Evolutionary conservation across 2,329 filamentous ascomycete genomes (phyloP).

Genomic region (Colletotrichum sublineola): DNA sequence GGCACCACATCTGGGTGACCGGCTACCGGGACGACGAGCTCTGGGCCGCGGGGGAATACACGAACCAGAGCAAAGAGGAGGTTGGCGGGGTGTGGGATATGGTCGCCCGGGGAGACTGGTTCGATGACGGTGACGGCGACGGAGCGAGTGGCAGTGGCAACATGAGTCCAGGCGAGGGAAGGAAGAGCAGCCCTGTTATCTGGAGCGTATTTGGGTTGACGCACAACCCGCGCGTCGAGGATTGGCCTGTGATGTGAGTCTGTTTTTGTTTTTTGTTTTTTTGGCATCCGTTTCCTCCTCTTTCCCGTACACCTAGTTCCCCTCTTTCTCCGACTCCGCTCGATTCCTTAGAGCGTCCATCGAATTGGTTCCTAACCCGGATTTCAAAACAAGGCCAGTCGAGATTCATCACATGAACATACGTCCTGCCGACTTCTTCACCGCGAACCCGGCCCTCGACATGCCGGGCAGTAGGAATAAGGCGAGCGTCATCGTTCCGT

Average conservation of each 20-base stretch:
- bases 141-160: conserved; percentile 10
- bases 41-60: conserved; percentile 65
- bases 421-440: conserved; percentile 62
- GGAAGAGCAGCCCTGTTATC: conserved; percentile 53
- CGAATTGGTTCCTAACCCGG: neutral
- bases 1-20: conserved; percentile 64
- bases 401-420: conserved; percentile 63
- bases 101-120: conserved; percentile 62
- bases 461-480: conserved; percentile 56
- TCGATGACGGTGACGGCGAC: conserved; percentile 48
- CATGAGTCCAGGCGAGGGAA: conserved; percentile 12
- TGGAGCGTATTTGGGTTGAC: conserved; percentile 65
- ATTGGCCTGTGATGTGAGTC: conserved; percentile 66
- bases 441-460: conserved; percentile 61
- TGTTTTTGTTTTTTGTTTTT: too few relatives aligned
- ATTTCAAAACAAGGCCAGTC: conserved; percentile 55
- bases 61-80: conserved; percentile 62
- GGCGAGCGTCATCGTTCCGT: conserved; percentile 57
- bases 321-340: neutral
- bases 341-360: neutral
- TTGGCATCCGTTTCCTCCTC: neutral
- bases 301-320: neutral
- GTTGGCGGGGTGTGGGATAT: conserved; percentile 61
- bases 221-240: conserved; percentile 62
- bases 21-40: conserved; percentile 63